phyloP scores from a whole-genome alignment of 331 rosid species.

The Rhamnella rubrinervis region DNA sequence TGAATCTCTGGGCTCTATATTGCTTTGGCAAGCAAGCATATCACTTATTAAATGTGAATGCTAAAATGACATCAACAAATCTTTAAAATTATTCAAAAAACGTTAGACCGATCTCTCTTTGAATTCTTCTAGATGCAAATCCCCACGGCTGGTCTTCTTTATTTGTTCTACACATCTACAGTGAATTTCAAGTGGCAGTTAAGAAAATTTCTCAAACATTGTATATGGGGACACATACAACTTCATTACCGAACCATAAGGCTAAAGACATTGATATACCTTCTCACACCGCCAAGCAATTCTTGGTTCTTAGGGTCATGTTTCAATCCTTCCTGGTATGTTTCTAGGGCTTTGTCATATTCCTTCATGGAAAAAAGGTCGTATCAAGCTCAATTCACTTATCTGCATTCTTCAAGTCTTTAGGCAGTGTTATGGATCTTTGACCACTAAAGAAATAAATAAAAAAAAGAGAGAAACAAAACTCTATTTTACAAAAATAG shows the following conservation, averaged over 20 bases:
- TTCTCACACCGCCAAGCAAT: conserved; percentile 75
- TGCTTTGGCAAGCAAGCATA: conserved; percentile 64
- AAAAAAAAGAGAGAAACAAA: too few species aligned
- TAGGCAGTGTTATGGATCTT: conserved; percentile 47
- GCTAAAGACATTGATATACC: conserved; percentile 29
- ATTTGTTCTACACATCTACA: conserved; percentile 83
- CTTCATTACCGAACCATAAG: neutral
- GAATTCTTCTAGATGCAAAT: conserved; percentile 77
- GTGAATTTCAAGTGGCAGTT: conserved; percentile 14
- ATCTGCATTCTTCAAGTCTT: conserved; percentile 92
- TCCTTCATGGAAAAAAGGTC: conserved; percentile 90
- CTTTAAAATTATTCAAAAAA: neutral
- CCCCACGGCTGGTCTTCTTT: conserved; percentile 91
- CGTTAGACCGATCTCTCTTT: conserved; percentile 86
- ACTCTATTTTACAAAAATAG: too few species aligned
- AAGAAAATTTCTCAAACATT: neutral
- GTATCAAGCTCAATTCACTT: conserved; percentile 96
- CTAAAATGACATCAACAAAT: neutral
- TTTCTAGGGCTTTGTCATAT: conserved; percentile 94
- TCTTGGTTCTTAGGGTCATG: conserved; percentile 76
- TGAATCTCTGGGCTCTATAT: conserved; percentile 97
- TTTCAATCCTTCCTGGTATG: conserved; percentile 83
- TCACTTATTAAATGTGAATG: neutral
- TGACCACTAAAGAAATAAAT: too few species aligned
- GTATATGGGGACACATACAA: neutral